Evolutionary conservation across 2,329 filamentous ascomycete genomes (phyloP).

Genomic region (Fusarium sulawesiense): DNA sequence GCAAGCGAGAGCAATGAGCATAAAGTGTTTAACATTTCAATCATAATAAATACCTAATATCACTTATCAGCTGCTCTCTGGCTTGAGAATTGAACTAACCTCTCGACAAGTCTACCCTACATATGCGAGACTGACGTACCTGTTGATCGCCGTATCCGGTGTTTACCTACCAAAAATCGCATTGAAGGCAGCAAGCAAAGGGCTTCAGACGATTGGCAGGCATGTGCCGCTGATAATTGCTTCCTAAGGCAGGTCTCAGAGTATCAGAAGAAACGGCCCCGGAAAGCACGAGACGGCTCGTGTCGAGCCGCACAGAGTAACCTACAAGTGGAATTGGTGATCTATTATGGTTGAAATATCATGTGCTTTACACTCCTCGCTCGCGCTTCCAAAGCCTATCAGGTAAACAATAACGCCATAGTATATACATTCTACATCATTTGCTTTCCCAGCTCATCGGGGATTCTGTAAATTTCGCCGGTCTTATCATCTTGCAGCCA

Average conservation of each 20-base stretch:
- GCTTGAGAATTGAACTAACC: too few species aligned
- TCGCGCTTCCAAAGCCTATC: neutral
- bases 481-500: slow-evolving; percentile 40
- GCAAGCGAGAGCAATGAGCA: too few species aligned
- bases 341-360: neutral
- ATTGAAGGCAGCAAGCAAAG: neutral
- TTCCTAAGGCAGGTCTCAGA: neutral
- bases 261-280: neutral
- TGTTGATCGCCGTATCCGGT: too few species aligned
- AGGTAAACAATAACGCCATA: neutral
- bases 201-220: neutral
- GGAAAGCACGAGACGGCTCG: neutral
- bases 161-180: neutral
- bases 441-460: slow-evolving; percentile 30
- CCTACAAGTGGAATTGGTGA: neutral
- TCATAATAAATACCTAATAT: too few species aligned
- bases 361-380: slow-evolving; percentile 5
- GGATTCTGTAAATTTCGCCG: slow-evolving; percentile 46
- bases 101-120: too few species aligned
- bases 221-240: neutral
- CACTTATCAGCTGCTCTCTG: too few species aligned
- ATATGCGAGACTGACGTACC: too few species aligned
- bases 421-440: slow-evolving; percentile 12
- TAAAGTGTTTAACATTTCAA: too few species aligned
- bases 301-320: neutral